A percentile compares a stretch with the other conserved stretches of the same genome.
Evolutionary conservation across 768 basidiomycete genomes (phyloP).

Genomic region (Tulasnella sp.): DNA sequence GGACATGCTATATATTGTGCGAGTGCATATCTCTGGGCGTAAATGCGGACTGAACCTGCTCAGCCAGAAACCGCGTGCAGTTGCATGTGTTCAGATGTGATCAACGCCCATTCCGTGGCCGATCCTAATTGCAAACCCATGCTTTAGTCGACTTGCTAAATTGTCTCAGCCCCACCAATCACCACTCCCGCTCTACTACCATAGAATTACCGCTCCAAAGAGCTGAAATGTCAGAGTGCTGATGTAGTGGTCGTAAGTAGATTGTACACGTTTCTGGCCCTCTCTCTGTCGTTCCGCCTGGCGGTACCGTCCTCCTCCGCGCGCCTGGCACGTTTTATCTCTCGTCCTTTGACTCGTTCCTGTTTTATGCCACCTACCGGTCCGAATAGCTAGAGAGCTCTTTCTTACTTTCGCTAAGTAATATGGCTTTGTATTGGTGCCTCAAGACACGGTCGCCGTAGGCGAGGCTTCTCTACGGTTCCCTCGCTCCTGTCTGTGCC

Average conservation of each 20-base stretch:
- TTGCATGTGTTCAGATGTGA: background rate
- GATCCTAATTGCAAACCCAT: background rate
- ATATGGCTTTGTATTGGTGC: background rate
- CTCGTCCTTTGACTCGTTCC: no score
- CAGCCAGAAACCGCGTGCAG: background rate
- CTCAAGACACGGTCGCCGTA: no score
- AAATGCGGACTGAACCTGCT: background rate
- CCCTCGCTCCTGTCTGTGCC: no score
- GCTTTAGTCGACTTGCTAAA: background rate
- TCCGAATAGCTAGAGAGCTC: no score
- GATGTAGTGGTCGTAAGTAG: background rate
- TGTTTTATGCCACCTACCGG: no score
- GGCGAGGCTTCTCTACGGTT: no score
- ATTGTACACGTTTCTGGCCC: background rate
- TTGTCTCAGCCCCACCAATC: background rate
- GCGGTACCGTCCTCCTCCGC: background rate
- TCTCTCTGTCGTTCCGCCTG: background rate
- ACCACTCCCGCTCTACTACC: background rate
- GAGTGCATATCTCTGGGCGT: background rate
- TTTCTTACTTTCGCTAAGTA: background rate
- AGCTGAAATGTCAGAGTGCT: background rate
- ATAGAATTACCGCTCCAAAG: no score
- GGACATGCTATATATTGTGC: no score
- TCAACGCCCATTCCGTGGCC: background rate
- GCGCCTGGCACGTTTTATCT: background rate